These are phyloP conservation scores for Leishmania martiniquensis DNA, from an alignment of 208 protist species.

Conservation along the genomic window DNA sequence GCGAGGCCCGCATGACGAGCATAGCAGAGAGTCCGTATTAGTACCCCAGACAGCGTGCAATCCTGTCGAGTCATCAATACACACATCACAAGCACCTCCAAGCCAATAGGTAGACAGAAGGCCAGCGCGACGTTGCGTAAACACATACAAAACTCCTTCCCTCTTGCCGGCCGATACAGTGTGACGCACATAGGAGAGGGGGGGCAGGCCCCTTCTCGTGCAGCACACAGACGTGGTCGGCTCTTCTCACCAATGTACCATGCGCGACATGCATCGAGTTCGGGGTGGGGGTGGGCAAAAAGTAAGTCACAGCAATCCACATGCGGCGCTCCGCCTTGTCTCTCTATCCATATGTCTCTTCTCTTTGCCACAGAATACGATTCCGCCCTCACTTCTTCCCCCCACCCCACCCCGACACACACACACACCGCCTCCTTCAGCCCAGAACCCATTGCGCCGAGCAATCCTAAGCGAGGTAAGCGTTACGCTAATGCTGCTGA, in stretches of 20 bases:
- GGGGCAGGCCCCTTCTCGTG: background rate
- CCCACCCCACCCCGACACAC: background rate
- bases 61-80: background rate
- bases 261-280: background rate
- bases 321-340: background rate
- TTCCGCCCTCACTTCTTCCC: background rate
- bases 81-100: background rate
- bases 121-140: background rate
- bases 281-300: background rate
- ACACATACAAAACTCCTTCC: background rate
- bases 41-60: background rate
- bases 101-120: too few species aligned
- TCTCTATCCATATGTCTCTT: background rate
- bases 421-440: too few species aligned
- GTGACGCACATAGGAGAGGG: constrained; percentile 13
- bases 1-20: background rate
- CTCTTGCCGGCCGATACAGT: constrained; percentile 50
- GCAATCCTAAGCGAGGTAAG: too few species aligned
- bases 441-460: too few species aligned
- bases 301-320: background rate
- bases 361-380: background rate
- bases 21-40: background rate
- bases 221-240: constrained; percentile 42
- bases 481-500: too few species aligned
- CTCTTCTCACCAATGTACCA: constrained; percentile 5